phyloP scores from a whole-genome alignment of 2,329 filamentous ascomycete species.

The Ceratocystis albifundus region DNA sequence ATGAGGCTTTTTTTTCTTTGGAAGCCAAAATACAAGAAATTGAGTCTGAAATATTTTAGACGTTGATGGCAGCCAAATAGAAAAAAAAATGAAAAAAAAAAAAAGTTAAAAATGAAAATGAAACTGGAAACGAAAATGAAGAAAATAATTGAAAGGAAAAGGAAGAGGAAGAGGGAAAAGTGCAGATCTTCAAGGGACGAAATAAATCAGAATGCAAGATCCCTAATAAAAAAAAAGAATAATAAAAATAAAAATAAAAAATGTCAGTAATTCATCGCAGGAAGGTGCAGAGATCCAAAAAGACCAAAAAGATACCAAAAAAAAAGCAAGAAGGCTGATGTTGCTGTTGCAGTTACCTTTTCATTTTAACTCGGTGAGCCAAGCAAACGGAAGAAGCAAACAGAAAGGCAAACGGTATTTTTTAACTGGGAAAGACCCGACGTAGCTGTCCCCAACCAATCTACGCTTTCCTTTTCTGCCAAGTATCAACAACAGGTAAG shows the following conservation, averaged over 20 bases:
- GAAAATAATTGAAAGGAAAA: not conserved
- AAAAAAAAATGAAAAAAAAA: not conserved
- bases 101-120: not conserved
- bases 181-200: conserved; percentile 12
- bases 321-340: no score
- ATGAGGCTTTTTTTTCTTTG: no score
- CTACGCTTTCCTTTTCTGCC: not conserved
- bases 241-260: not conserved
- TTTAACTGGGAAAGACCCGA: not conserved
- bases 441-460: not conserved
- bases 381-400: conserved; percentile 1
- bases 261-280: not conserved
- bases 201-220: conserved; percentile 1
- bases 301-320: no score
- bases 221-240: not conserved
- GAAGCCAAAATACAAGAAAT: not conserved
- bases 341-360: not conserved
- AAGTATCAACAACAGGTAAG: no score
- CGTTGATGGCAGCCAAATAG: no score
- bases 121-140: not conserved
- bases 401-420: not conserved
- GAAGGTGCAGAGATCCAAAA: not conserved
- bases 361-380: not conserved
- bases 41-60: not conserved
- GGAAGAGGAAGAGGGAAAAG: not conserved